phyloP scores from a whole-genome alignment of 345 rosid species.

The Angophora floribunda region DNA sequence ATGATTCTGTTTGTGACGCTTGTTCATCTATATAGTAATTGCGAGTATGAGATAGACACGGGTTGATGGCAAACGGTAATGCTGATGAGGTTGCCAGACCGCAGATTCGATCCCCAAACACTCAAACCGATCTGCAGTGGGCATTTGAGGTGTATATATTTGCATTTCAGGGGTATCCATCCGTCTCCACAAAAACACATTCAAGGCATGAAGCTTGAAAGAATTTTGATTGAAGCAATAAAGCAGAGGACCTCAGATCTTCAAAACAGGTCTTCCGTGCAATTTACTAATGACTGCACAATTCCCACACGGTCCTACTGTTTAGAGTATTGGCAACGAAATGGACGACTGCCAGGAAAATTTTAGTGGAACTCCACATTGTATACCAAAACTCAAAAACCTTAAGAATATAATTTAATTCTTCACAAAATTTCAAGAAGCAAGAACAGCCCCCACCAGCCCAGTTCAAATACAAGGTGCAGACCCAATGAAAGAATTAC shows the following conservation, averaged over 20 bases:
- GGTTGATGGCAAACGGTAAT: neutral
- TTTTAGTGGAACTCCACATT: neutral
- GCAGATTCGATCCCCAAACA: neutral
- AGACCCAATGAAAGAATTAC: constrained; percentile 37
- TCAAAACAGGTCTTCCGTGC: neutral
- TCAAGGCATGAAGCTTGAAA: neutral
- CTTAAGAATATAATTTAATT: neutral
- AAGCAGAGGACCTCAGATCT: neutral
- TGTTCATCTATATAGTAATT: neutral
- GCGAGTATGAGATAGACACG: neutral
- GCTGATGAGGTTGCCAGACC: neutral
- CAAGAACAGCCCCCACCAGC: neutral
- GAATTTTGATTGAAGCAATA: neutral
- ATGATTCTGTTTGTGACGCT: too few species aligned
- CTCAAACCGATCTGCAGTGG: neutral
- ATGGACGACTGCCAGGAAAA: neutral
- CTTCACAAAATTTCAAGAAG: neutral
- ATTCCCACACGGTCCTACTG: neutral
- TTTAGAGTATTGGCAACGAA: neutral
- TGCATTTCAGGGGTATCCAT: neutral
- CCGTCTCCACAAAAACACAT: neutral
- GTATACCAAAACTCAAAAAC: neutral
- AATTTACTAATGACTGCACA: neutral
- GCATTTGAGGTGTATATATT: neutral
- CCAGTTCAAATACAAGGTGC: neutral